These are phyloP conservation scores for Pythium apleroticum DNA, from an alignment of 352 stramenopile genomes.

Conservation along the genomic window DNA sequence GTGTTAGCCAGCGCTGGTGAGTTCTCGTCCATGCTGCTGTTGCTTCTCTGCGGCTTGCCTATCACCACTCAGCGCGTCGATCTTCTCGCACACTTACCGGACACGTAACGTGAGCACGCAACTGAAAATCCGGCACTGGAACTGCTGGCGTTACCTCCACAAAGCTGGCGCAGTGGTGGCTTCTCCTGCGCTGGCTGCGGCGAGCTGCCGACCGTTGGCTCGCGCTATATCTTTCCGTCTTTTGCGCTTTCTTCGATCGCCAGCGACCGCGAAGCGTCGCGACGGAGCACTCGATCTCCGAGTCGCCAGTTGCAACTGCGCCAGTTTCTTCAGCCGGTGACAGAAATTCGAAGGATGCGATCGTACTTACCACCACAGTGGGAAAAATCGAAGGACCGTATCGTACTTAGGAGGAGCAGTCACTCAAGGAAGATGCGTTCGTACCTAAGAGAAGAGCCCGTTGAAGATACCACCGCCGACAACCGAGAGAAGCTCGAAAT, in stretches of 20 bases:
- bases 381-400: neutral
- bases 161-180: neutral
- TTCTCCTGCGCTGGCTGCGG: neutral
- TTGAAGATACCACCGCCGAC: slow-evolving; percentile 11
- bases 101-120: slow-evolving; percentile 25
- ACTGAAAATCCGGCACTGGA: slow-evolving; percentile 23
- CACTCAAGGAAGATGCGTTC: neutral
- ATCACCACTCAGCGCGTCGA: slow-evolving; percentile 7
- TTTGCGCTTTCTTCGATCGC: slow-evolving; percentile 5
- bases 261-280: slow-evolving; percentile 4
- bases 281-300: neutral
- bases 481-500: neutral
- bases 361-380: neutral
- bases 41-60: neutral
- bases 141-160: slow-evolving; percentile 27
- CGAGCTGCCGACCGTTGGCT: neutral
- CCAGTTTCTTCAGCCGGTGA: neutral
- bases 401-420: slow-evolving; percentile 14
- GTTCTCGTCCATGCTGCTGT: slow-evolving; percentile 17
- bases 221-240: slow-evolving; percentile 1
- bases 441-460: slow-evolving; percentile 19
- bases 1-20: slow-evolving; percentile 13
- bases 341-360: neutral
- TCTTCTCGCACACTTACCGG: slow-evolving; percentile 10
- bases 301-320: neutral